Evolutionary conservation across 805 yeast genomes (phyloP).

Genomic region (Candida cerambycidarum): DNA sequence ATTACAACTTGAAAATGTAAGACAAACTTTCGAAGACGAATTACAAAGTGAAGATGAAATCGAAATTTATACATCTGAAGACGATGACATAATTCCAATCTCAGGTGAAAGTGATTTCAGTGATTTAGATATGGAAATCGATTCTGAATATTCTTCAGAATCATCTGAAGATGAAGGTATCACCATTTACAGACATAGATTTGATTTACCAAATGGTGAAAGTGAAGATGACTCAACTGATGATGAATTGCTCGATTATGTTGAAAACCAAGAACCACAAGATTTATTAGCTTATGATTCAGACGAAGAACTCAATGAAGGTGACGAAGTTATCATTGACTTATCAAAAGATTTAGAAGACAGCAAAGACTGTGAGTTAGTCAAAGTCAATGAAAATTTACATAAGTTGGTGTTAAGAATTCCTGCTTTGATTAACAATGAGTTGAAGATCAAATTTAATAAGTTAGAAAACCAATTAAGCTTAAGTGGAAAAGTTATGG

Average conservation of each 20-base stretch:
- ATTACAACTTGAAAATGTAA: slow-evolving; percentile 35
- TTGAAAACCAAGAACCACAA: slow-evolving; percentile 22
- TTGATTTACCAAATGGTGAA: slow-evolving; percentile 36
- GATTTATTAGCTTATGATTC: slow-evolving; percentile 29
- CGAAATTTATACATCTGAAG: slow-evolving; percentile 24
- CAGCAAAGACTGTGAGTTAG: slow-evolving; percentile 45
- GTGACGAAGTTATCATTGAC: slow-evolving; percentile 33
- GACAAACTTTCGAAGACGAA: slow-evolving; percentile 35
- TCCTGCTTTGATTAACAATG: slow-evolving; percentile 41
- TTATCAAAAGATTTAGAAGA: slow-evolving; percentile 41
- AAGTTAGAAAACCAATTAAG: slow-evolving; percentile 42
- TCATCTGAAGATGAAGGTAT: slow-evolving; percentile 41
- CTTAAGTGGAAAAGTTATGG: slow-evolving; percentile 34
- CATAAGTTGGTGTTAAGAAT: slow-evolving; percentile 42
- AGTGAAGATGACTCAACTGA: slow-evolving; percentile 36
- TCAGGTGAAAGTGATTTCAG: slow-evolving; percentile 32
- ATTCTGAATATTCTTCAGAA: slow-evolving; percentile 20
- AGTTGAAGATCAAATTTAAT: slow-evolving; percentile 38
- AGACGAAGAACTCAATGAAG: slow-evolving; percentile 19
- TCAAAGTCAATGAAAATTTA: slow-evolving; percentile 36
- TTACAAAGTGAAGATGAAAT: slow-evolving; percentile 30
- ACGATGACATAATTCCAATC: slow-evolving; percentile 21
- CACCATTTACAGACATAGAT: slow-evolving; percentile 42
- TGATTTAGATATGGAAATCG: slow-evolving; percentile 22
- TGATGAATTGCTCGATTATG: slow-evolving; percentile 29